phyloP scores from a whole-genome alignment of 352 stramenopile genomes.

The Phytopythium helicoides region DNA sequence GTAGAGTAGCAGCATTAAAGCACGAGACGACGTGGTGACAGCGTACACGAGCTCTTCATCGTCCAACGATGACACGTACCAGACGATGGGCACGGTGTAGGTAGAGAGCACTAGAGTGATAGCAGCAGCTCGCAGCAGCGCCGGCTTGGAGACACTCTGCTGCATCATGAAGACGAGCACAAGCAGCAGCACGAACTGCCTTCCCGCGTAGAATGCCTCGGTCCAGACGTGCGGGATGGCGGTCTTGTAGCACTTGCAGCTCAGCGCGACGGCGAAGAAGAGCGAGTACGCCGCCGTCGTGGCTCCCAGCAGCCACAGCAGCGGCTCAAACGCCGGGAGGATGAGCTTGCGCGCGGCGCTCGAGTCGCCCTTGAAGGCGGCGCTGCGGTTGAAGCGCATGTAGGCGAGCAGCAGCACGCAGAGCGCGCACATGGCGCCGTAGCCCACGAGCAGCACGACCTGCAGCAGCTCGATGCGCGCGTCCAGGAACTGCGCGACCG shows the following conservation, averaged over 20 bases:
- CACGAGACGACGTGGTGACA: slow-evolving; percentile 7
- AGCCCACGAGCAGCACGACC: slow-evolving; percentile 31
- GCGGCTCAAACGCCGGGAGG: slow-evolving; percentile 36
- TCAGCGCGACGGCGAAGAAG: slow-evolving; percentile 16
- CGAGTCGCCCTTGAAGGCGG: slow-evolving; percentile 26
- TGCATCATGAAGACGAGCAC: slow-evolving; percentile 37
- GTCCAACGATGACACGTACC: slow-evolving; percentile 4
- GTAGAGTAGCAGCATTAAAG: slow-evolving; percentile 20
- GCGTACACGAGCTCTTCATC: slow-evolving; percentile 9
- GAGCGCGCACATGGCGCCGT: slow-evolving; percentile 29
- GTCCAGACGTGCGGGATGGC: slow-evolving; percentile 11
- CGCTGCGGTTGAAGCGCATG: slow-evolving; percentile 26
- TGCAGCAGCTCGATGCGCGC: slow-evolving; percentile 11
- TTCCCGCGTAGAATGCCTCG: slow-evolving; percentile 29
- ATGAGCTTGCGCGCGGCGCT: slow-evolving; percentile 31
- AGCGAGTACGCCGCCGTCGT: slow-evolving; percentile 18
- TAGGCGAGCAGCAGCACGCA: slow-evolving; percentile 33
- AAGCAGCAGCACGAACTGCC: slow-evolving; percentile 36
- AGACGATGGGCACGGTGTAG: slow-evolving; percentile 28
- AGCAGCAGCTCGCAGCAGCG: slow-evolving; percentile 19
- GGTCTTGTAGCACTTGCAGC: slow-evolving; percentile 6
- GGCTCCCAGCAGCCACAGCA: slow-evolving; percentile 32
- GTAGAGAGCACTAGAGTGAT: slow-evolving; percentile 20
- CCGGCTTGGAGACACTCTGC: slow-evolving; percentile 28
- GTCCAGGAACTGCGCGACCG: background rate